phyloP scores from a whole-genome alignment of 371 early-diverging fungal genomes.

The Mortierella sp. region DNA sequence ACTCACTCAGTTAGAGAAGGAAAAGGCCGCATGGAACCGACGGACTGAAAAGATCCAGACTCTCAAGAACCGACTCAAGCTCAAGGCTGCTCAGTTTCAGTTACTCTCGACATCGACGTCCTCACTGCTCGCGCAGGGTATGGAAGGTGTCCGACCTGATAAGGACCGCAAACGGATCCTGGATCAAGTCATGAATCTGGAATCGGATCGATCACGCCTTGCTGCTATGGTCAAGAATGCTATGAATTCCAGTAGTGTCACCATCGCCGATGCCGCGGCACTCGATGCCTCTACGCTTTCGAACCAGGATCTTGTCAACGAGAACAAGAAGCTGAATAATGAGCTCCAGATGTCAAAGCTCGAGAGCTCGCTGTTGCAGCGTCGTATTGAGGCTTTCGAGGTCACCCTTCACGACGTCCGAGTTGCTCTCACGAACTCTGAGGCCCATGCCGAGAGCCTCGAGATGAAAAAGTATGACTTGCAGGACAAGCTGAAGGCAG shows the following conservation, averaged over 20 bases:
- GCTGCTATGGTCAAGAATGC: constrained; percentile 54
- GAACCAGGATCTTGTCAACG: constrained; percentile 30
- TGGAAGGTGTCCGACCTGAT: constrained; percentile 41
- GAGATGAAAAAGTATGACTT: constrained; percentile 53
- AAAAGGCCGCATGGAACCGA: constrained; percentile 28
- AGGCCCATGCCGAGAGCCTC: constrained; percentile 51
- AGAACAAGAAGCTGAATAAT: constrained; percentile 35
- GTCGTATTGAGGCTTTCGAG: constrained; percentile 49
- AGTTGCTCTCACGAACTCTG: constrained; percentile 49
- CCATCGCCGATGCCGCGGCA: neutral
- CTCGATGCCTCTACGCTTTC: constrained; percentile 27
- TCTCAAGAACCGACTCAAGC: constrained; percentile 34
- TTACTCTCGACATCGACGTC: constrained; percentile 50
- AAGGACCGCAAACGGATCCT: constrained; percentile 48
- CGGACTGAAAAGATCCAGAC: constrained; percentile 23
- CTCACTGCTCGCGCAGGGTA: constrained; percentile 24
- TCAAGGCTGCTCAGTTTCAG: constrained; percentile 44
- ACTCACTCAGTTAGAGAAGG: constrained; percentile 34
- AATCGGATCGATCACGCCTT: constrained; percentile 51
- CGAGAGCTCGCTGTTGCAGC: constrained; percentile 42
- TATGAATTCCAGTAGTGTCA: constrained; percentile 18
- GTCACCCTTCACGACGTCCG: constrained; percentile 53
- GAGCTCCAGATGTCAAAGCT: constrained; percentile 47
- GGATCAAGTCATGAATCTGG: constrained; percentile 41
- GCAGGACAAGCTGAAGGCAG: constrained; percentile 45